These are phyloP conservation scores for Dryas drummondii DNA, from an alignment of 306 rosid species.

Conservation along the genomic window DNA sequence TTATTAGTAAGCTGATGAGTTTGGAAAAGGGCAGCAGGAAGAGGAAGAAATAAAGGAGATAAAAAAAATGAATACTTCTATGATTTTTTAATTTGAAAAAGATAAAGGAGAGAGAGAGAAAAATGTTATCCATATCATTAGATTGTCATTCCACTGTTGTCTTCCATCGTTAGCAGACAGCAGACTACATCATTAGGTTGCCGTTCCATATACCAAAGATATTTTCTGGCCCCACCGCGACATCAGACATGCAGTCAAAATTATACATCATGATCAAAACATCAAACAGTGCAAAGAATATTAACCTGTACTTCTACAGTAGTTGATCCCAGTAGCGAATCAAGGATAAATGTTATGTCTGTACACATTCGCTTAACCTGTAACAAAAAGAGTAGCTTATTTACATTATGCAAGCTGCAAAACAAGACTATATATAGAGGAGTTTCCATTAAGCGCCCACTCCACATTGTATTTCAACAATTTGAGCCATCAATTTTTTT, in stretches of 20 bases:
- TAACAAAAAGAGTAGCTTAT: neutral
- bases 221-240: neutral
- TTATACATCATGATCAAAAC: slow-evolving; percentile 10
- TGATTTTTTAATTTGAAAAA: neutral
- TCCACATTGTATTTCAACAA: too few species aligned
- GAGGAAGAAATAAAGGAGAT: neutral
- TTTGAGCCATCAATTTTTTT: too few species aligned
- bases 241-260: neutral
- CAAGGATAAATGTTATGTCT: slow-evolving; percentile 76
- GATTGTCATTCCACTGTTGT: neutral
- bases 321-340: slow-evolving; percentile 67
- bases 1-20: neutral
- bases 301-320: slow-evolving; percentile 82
- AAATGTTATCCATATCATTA: neutral
- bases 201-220: slow-evolving; percentile 1
- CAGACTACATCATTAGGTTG: neutral
- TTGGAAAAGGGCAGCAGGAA: neutral
- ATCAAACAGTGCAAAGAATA: slow-evolving; percentile 16
- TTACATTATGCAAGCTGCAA: neutral
- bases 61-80: neutral
- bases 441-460: too few species aligned
- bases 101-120: neutral
- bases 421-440: neutral
- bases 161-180: neutral
- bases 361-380: slow-evolving; percentile 80